These are phyloP conservation scores for Amniculicola lignicola DNA, from an alignment of 495 filamentous ascomycete species.

Conservation along the genomic window DNA sequence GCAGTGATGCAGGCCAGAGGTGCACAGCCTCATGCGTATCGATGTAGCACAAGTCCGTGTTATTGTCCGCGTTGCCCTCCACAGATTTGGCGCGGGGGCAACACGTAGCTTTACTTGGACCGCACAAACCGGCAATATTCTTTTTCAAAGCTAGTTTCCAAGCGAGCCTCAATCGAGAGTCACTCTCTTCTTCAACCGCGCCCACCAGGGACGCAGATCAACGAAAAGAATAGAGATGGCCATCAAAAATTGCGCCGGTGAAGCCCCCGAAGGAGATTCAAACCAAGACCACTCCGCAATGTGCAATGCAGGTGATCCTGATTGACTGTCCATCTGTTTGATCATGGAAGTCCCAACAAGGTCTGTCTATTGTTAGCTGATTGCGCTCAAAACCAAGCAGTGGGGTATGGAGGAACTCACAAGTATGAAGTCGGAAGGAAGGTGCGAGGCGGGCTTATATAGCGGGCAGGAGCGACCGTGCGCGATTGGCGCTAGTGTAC, in stretches of 20 bases:
- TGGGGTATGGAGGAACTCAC: not conserved
- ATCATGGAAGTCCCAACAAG: slow-evolving; percentile 63
- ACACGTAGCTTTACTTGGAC: no score
- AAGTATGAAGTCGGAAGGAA: slow-evolving; percentile 1
- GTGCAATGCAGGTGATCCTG: slow-evolving; percentile 73
- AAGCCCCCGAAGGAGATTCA: slow-evolving; percentile 68
- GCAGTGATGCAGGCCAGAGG: no score
- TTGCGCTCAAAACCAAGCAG: not conserved
- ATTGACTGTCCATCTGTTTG: slow-evolving; percentile 59
- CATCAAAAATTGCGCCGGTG: slow-evolving; percentile 70
- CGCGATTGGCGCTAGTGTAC: not conserved
- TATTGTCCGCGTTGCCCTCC: no score
- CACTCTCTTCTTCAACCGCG: slow-evolving; percentile 22
- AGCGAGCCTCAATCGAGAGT: not conserved
- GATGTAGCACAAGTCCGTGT: no score
- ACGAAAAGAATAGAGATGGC: slow-evolving; percentile 56
- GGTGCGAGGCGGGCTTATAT: not conserved
- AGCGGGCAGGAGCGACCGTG: not conserved
- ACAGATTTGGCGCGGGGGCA: no score
- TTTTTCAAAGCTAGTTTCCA: not conserved
- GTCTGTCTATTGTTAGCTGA: slow-evolving; percentile 51
- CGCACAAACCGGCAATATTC: no score
- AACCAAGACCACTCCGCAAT: slow-evolving; percentile 62
- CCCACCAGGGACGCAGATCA: slow-evolving; percentile 44
- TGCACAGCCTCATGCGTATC: no score